Evolutionary conservation across 2,329 filamentous ascomycete species (phyloP), one percentile per base, ranked within the genome.

Genomic region (Coniochaeta sp.): DNA sequence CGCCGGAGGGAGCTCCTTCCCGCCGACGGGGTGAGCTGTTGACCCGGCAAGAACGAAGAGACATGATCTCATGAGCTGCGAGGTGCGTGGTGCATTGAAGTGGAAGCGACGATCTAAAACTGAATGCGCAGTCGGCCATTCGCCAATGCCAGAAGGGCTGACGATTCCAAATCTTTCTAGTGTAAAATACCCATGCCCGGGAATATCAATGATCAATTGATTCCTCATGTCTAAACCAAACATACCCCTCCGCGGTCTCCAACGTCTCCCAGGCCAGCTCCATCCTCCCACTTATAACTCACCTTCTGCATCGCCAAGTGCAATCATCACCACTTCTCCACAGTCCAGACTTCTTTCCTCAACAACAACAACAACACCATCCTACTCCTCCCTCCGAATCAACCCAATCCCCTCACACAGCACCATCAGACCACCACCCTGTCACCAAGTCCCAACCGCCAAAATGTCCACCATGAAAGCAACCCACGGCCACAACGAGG

Each of bases 401-500:
- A n/a, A n/a, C n/a, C n/a, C n/a, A n/a, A n/a, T n/a, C n/a, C n/a
- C n/a, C n/a, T n/a, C n/a, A n/a, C n/a, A n/a, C n/a, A n/a, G n/a
- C n/a, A n/a, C 35, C 26, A 47, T 1, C 30, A 24, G 31, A 32
- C 10, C 27, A 53, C 13, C 8, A 26, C 40, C 14, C 10, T 45
- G 5, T 12, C 52, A 52, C n/a, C n/a, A n/a, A n/a, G n/a, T n/a
- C n/a, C n/a, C n/a, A 50, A 49, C 53, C 51, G 56, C 60, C 60
- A 63, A 56, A 27, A 67, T 67, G 65, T 63, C 65, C 28, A 61
- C 64, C 5, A 65, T 67, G 64, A 59, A 60, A 50, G 64, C 65
- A 9, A 62, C 52, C 56, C 59, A 62, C 60, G 69, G 68, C 54
- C 70, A 73, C 60, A 69, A 61, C 45, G 66, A 63, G 54, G 63